Evolutionary conservation across 345 rosid genomes (phyloP), one percentile per base, ranked within the genome.

Genomic region (Eucalyptus albens): DNA sequence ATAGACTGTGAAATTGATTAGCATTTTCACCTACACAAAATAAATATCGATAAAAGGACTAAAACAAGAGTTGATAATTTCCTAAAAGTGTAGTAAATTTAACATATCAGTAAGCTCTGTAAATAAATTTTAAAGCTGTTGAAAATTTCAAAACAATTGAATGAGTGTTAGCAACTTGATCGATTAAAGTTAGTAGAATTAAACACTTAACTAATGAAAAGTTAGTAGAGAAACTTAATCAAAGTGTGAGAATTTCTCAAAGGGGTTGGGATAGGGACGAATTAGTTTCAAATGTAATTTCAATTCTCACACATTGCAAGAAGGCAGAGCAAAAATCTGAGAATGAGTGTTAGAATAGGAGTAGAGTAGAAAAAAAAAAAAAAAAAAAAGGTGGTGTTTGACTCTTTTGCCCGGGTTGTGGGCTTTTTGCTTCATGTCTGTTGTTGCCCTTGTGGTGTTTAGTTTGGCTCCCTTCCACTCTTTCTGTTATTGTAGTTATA

Each of bases 41-140:
- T 65, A 65, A 65, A 65, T 65, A 65, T 65, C 19, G 1, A 16
- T 29, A n/a, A 65, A 65, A 65, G 77, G 31, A 65, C 33, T 65
- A 15, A 65, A 65, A n/a, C 77, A 65, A n/a, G 77, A 29, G 6
- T 65, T n/a, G 19, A 12, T 14, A 15, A 65, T 29, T 59, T 59
- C n/a, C 65, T 10, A 26, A 59, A 26, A 59, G 29, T 13, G 5
- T 14, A n/a, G 10, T 29, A 0, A n/a, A 29, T 29, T 65, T 15
- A 27, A 62, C 8, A 62, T 0, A 1, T 6, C 8, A 1, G 17
- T 29, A 62, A 62, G 2, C 65, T 59, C n/a, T 27, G n/a, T 26
- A 59, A 26, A 59, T 26, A 59, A 26, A 11, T 13, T 12, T 62
- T n/a, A 65, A 65, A 65, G 8, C 37, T 9, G 5, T 29, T 65